A percentile compares a stretch with the other conserved stretches of the same genome.
Conservation (phyloP, 176 grass and related monocot species). For the Avena sativa region DNA sequence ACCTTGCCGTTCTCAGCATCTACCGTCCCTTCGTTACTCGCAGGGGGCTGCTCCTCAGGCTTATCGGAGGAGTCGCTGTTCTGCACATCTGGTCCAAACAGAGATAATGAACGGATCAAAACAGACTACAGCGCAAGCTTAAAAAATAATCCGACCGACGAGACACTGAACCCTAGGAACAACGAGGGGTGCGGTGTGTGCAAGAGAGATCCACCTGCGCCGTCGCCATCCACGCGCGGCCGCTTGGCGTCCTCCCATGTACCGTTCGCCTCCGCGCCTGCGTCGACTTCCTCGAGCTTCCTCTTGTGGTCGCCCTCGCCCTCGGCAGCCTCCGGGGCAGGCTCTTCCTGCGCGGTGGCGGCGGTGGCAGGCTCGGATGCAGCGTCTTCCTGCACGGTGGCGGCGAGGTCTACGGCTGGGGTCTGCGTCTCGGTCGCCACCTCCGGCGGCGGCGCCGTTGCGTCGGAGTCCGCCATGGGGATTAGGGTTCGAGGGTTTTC, state of each 20-base stretch:
- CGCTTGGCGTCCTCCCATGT: conserved; percentile 52
- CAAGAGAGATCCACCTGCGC: conserved; percentile 41
- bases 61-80: conserved; percentile 19
- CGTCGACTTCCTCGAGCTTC: conserved; percentile 52
- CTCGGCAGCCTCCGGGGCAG: background rate
- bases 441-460: conserved; percentile 40
- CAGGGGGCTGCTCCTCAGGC: conserved; percentile 11
- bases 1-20: conserved; percentile 42
- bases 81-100: conserved; percentile 36
- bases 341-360: background rate
- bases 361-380: background rate
- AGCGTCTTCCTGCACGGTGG: background rate
- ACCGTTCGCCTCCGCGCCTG: conserved; percentile 37
- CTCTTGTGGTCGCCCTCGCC: conserved; percentile 56
- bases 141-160: background rate
- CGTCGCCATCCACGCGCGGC: conserved; percentile 52
- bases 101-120: conserved; percentile 6
- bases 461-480: conserved; percentile 73
- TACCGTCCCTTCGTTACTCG: background rate
- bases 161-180: conserved; percentile 2
- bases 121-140: background rate
- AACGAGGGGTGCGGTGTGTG: background rate
- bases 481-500: conserved; percentile 72
- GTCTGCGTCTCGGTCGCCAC: conserved; percentile 20
- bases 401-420: background rate